Evolutionary conservation across 148 eudicot genomes (phyloP).

Genomic region (Rhododendron williamsianum): DNA sequence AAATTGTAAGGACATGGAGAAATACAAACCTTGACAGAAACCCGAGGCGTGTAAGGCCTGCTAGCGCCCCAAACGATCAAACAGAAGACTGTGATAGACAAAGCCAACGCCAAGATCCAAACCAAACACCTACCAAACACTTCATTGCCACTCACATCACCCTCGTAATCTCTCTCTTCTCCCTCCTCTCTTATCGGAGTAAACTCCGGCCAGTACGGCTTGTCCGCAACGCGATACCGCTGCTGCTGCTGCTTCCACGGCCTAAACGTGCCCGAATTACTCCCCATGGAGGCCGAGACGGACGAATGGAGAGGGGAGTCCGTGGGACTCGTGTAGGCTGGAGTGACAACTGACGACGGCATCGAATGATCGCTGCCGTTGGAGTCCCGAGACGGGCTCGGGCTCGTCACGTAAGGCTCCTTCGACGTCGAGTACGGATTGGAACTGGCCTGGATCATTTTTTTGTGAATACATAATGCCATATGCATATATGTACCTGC

Average conservation of each 20-base stretch:
- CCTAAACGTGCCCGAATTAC: constrained; percentile 33
- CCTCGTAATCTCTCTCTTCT: not conserved
- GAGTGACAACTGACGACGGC: constrained; percentile 18
- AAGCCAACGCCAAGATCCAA: constrained; percentile 21
- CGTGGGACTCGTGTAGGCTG: constrained; percentile 39
- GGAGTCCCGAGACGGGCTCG: constrained; percentile 83
- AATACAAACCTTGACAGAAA: constrained; percentile 43
- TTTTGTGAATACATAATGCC: not conserved
- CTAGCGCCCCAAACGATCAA: constrained; percentile 60
- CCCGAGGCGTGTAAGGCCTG: constrained; percentile 41
- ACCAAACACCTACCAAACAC: constrained; percentile 22
- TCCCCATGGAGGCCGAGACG: constrained; percentile 28
- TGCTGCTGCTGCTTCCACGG: constrained; percentile 23
- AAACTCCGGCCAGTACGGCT: constrained; percentile 18
- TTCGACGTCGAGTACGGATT: constrained; percentile 41
- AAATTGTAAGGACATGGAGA: not conserved
- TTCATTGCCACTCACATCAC: constrained; percentile 38
- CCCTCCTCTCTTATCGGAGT: not conserved
- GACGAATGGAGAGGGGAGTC: constrained; percentile 34
- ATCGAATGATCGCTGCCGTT: constrained; percentile 82
- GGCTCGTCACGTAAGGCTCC: constrained; percentile 53
- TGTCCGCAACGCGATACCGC: constrained; percentile 18
- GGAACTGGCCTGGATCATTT: not conserved
- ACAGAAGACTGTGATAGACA: constrained; percentile 33
- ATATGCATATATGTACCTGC: not conserved